phyloP scores from a whole-genome alignment of 768 basidiomycete genomes.

The Tephrocybe sp. region DNA sequence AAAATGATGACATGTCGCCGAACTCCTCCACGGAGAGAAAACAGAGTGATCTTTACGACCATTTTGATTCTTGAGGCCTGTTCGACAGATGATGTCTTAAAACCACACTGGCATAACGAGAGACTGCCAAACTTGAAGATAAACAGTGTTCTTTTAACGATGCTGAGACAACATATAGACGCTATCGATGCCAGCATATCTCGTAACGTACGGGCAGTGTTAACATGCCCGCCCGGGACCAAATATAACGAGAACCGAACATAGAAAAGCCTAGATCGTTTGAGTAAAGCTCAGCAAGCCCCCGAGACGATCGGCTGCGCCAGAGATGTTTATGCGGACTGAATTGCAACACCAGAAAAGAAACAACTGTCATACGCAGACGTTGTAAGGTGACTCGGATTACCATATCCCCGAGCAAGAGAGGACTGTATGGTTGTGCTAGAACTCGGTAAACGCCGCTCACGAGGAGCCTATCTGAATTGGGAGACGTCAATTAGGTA shows the following conservation, averaged over 20 bases:
- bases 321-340: neutral
- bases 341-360: neutral
- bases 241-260: too few species aligned
- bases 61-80: neutral
- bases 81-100: neutral
- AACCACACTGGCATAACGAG: neutral
- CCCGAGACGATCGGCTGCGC: slow-evolving; percentile 8
- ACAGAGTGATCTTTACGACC: too few species aligned
- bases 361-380: neutral
- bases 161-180: too few species aligned
- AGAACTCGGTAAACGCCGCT: slow-evolving; percentile 13
- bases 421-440: neutral
- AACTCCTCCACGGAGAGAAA: neutral
- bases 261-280: too few species aligned
- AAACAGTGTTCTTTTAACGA: too few species aligned
- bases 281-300: too few species aligned
- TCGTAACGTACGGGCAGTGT: too few species aligned
- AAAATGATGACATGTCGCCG: slow-evolving; percentile 1
- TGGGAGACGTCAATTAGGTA: slow-evolving; percentile 6
- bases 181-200: neutral
- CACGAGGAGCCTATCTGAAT: slow-evolving; percentile 8
- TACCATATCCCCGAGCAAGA: neutral
- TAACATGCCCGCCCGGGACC: too few species aligned
- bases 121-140: too few species aligned
- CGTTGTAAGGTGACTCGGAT: neutral